Evolutionary conservation across 2,329 filamentous ascomycete species (phyloP).

Genomic region (Colletotrichum sp.): DNA sequence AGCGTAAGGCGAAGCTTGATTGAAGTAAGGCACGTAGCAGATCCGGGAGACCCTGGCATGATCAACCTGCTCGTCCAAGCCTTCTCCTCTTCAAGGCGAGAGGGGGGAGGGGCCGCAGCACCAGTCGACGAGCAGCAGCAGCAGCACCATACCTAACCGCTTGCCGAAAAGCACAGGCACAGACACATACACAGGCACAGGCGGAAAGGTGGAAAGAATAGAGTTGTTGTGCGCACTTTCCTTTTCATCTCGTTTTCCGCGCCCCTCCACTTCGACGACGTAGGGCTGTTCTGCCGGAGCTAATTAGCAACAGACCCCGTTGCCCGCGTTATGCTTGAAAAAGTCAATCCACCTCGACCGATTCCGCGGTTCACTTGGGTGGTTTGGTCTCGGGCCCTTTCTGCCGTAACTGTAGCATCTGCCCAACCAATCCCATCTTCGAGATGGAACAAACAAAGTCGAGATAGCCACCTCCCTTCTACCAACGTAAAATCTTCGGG

Average conservation of each 20-base stretch:
- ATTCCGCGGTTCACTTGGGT: neutral
- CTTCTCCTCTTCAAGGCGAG: neutral
- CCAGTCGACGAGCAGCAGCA: neutral
- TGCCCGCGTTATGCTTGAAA: neutral
- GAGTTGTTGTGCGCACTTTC: neutral
- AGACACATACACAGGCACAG: neutral
- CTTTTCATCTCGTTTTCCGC: neutral
- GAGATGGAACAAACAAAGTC: neutral
- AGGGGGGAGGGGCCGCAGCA: neutral
- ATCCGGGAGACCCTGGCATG: neutral
- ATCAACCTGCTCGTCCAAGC: neutral
- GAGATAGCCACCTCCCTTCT: neutral
- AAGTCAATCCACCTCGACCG: neutral
- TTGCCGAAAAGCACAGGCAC: neutral
- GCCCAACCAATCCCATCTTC: neutral
- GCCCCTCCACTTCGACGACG: neutral
- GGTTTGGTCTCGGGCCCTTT: neutral
- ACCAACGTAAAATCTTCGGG: neutral
- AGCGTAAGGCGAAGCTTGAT: conserved; percentile 1
- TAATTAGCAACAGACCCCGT: neutral
- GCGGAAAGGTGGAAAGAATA: neutral
- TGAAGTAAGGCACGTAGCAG: neutral
- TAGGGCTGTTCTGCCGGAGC: neutral
- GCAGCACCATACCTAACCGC: neutral
- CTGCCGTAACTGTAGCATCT: neutral